Evolutionary conservation across 2,329 filamentous ascomycete genomes (phyloP).

Genomic region (Trichophyton equinum): DNA sequence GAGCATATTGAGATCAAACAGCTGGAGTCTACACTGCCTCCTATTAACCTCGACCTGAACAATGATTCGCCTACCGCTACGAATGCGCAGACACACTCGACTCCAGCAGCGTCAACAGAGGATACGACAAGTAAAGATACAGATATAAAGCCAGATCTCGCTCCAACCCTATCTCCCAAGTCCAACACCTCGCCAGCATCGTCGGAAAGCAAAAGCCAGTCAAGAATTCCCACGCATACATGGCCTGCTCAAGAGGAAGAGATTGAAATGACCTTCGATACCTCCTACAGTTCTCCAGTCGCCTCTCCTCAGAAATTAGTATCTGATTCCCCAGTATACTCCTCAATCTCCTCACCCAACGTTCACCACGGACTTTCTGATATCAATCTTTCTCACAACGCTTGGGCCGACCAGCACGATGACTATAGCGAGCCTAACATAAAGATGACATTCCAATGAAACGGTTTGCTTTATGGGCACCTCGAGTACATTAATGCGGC

Average conservation of each 20-base stretch:
- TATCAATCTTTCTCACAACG: slow-evolving; percentile 33
- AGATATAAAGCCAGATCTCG: neutral
- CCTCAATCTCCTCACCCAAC: neutral
- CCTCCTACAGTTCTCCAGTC: slow-evolving; percentile 39
- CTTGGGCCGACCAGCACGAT: slow-evolving; percentile 57
- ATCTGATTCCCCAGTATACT: neutral
- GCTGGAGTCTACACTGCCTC: slow-evolving; percentile 75
- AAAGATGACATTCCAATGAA: slow-evolving; percentile 55
- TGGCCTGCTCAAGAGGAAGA: slow-evolving; percentile 20
- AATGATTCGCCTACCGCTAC: slow-evolving; percentile 9
- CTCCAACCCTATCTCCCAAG: neutral
- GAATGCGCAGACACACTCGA: neutral
- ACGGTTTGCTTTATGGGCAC: neutral
- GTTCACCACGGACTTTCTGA: neutral
- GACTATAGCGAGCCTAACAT: slow-evolving; percentile 65
- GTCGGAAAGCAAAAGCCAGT: neutral
- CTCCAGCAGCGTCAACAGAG: neutral
- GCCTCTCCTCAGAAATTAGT: neutral
- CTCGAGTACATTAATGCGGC: neutral
- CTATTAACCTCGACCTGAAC: slow-evolving; percentile 65
- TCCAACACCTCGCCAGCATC: neutral
- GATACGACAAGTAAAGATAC: neutral
- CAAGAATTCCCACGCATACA: neutral
- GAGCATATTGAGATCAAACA: slow-evolving; percentile 63
- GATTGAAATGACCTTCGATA: slow-evolving; percentile 61